Percentiles rank a stretch among this genome's conserved stretches.
phyloP scores from a whole-genome alignment of 2,329 filamentous ascomycete genomes.

The Lojkania enalia region DNA sequence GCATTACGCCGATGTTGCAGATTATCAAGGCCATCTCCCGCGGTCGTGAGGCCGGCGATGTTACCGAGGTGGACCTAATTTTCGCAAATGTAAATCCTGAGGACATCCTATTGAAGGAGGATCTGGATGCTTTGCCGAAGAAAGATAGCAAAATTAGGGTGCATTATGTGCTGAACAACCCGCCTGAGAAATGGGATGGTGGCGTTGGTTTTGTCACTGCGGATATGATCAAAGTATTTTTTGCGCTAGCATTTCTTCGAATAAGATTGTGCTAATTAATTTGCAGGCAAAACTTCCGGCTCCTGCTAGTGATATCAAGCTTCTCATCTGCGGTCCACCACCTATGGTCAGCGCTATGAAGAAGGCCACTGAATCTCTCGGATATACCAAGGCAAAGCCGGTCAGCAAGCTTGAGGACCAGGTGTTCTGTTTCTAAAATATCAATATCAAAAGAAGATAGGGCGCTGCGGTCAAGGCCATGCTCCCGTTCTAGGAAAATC shows the following conservation, averaged over 20 bases:
- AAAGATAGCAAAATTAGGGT: slow-evolving; percentile 83
- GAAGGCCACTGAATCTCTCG: slow-evolving; percentile 87
- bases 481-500: no score
- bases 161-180: slow-evolving; percentile 96
- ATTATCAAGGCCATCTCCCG: slow-evolving; percentile 88
- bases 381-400: slow-evolving; percentile 87
- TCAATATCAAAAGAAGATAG: no score
- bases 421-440: slow-evolving; percentile 92
- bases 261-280: slow-evolving; percentile 23
- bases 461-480: no score
- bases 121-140: slow-evolving; percentile 76
- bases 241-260: background rate
- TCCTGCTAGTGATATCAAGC: slow-evolving; percentile 84
- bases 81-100: slow-evolving; percentile 94
- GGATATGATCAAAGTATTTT: slow-evolving; percentile 85
- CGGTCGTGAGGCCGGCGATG: slow-evolving; percentile 73
- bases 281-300: slow-evolving; percentile 75
- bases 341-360: slow-evolving; percentile 97
- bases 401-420: slow-evolving; percentile 98
- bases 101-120: slow-evolving; percentile 91
- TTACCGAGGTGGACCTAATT: slow-evolving; percentile 88
- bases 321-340: slow-evolving; percentile 91
- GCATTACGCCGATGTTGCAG: slow-evolving; percentile 98
- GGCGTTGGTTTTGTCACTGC: slow-evolving; percentile 93
- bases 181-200: slow-evolving; percentile 86